These are phyloP conservation scores for Monosporascus ibericus DNA, from an alignment of 2,329 filamentous ascomycete genomes.

Conservation along the genomic window DNA sequence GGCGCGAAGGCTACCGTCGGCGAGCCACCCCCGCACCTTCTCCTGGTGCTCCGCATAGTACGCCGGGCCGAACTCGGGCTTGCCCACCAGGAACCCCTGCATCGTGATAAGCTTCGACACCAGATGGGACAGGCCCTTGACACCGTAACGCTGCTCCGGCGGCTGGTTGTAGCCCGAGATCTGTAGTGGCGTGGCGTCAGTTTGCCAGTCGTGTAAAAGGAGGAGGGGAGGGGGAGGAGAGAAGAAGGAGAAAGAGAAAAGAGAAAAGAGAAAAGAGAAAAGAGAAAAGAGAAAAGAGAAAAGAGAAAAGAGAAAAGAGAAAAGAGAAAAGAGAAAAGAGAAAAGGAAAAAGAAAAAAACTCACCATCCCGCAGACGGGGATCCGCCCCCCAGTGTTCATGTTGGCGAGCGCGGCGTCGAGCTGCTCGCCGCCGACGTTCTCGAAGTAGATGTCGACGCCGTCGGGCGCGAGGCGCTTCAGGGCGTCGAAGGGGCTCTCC, in stretches of 20 bases:
- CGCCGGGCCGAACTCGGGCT: constrained; percentile 58
- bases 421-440: constrained; percentile 70
- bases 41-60: constrained; percentile 68
- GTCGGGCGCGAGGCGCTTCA: constrained; percentile 60
- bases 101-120: constrained; percentile 68
- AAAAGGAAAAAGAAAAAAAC: constrained; percentile 14
- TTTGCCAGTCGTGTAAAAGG: constrained; percentile 23
- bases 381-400: constrained; percentile 62
- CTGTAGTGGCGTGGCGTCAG: constrained; percentile 24
- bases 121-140: constrained; percentile 60
- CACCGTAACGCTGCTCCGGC: constrained; percentile 50
- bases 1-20: constrained; percentile 68
- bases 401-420: constrained; percentile 52
- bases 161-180: constrained; percentile 70
- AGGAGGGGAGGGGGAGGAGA: not conserved
- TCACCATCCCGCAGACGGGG: constrained; percentile 57
- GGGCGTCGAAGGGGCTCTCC: constrained; percentile 58
- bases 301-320: constrained; percentile 2
- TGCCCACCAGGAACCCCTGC: constrained; percentile 69
- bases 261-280: constrained; percentile 1
- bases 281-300: constrained; percentile 6
- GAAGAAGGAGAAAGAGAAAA: constrained; percentile 4
- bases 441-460: constrained; percentile 79
- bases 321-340: constrained; percentile 3
- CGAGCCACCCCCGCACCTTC: constrained; percentile 69